Base-by-base conservation (phyloP, 805 yeast genomes). In the Nakazawaea wyomingensis region DNA sequence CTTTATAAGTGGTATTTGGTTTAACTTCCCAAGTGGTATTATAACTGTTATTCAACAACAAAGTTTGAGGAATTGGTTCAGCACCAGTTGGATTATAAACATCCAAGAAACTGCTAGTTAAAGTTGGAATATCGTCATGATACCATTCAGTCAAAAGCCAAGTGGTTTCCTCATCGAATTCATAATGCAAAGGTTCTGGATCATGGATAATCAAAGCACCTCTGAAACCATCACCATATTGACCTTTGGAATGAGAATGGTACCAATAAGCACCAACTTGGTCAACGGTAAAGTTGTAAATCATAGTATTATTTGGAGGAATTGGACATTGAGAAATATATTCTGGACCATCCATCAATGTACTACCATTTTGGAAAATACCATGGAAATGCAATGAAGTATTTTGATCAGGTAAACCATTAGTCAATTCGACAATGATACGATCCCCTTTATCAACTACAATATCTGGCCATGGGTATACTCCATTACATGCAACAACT, bases 251-350 rank as follows among this genome's bases (percentile, higher is more conserved):
- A 67, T 93, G 99, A 24, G 98, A 87, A 65, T 93, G 99, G 72
- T 91, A 93, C 99, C 99, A 93, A 72, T 72, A 93, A 16, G 96
- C 76, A 56, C 99, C 99, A 45, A 72, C 78, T 65, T 93, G 96
- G 52, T 71, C 71, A 48, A 89, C 87, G 21, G 96, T 84, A 65
- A 93, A 93, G 70, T 91, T 89, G 72, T 93, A 93, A 49, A 82
- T 63, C 65, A 78, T 70, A 16, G 85, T 74, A 48, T 76, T 75
- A 43, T 85, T 85, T 5, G 95, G 84, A n/a, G 85, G 80, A 51
- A 88, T 82, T 22, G 96, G 95, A 73, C 98, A 93, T 65, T 91
- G 97, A 28, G 86, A 78, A 36, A 91, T 71, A 76, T 77, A 69
- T 54, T 84, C 85, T 13, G 96, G 95, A 46, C 99, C 99, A 62